Evolutionary conservation across 331 rosid species (phyloP).

Genomic region (Saraca asoca): DNA sequence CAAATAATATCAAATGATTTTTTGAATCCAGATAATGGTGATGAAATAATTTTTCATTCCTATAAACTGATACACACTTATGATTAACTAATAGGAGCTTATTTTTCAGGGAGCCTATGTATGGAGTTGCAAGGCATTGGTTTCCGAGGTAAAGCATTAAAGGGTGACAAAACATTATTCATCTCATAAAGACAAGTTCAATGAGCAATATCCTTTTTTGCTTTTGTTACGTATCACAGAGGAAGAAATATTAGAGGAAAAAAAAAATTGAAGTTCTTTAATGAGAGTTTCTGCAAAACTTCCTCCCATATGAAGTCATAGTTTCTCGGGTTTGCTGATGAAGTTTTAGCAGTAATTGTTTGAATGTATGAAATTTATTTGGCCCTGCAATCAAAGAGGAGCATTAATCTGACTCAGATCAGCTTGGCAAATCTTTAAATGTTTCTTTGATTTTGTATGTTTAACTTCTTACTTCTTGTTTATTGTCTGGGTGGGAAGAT

Average conservation of each 20-base stretch:
- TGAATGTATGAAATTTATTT: slow-evolving; percentile 13
- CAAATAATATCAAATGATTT: too few relatives aligned
- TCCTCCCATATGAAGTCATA: slow-evolving; percentile 18
- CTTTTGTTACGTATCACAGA: neutral
- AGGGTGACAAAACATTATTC: slow-evolving; percentile 20
- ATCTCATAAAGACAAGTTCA: slow-evolving; percentile 2
- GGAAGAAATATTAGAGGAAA: neutral
- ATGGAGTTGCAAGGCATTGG: slow-evolving; percentile 91
- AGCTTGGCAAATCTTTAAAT: slow-evolving; percentile 12
- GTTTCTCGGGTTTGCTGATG: neutral
- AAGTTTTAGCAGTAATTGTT: slow-evolving; percentile 11
- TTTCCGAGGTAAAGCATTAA: slow-evolving; percentile 74
- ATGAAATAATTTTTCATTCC: too few relatives aligned
- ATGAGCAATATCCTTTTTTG: slow-evolving; percentile 1
- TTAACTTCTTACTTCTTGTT: slow-evolving; percentile 23
- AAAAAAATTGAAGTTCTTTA: neutral
- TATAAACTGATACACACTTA: too few relatives aligned
- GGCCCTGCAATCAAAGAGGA: slow-evolving; percentile 8
- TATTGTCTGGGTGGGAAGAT: slow-evolving; percentile 53
- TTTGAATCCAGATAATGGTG: too few relatives aligned
- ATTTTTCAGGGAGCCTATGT: slow-evolving; percentile 86
- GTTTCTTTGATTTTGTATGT: slow-evolving; percentile 11
- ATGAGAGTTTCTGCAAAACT: slow-evolving; percentile 3
- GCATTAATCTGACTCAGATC: slow-evolving; percentile 1
- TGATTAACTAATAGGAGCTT: slow-evolving; percentile 24